phyloP scores from a whole-genome alignment of 2,329 filamentous ascomycete species.

The Grosmannia huntii region DNA sequence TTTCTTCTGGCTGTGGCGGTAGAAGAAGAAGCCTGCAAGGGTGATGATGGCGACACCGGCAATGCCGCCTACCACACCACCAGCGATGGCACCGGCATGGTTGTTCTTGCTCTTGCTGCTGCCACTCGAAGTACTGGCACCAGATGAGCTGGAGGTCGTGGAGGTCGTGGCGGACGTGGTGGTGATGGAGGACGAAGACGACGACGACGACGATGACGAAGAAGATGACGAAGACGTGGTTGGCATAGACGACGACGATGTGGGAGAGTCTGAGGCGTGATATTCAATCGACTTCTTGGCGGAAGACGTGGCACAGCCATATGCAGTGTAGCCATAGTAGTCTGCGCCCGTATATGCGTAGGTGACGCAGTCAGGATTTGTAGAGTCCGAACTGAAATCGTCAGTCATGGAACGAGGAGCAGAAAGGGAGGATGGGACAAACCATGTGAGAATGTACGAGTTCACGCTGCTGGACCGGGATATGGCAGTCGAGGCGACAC shows the following conservation, averaged over 20 bases:
- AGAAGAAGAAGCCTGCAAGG: conserved; percentile 17
- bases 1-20: conserved; percentile 13
- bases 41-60: conserved; percentile 18
- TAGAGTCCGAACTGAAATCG: conserved; percentile 11
- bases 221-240: neutral
- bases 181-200: neutral
- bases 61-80: conserved; percentile 18
- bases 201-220: neutral
- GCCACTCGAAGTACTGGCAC: neutral
- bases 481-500: conserved; percentile 16
- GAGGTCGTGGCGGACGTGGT: neutral
- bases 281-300: conserved; percentile 14
- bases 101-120: conserved; percentile 1
- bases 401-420: too few relatives aligned
- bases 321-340: conserved; percentile 18
- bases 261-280: conserved; percentile 6
- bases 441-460: conserved; percentile 20
- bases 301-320: conserved; percentile 17
- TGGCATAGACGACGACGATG: neutral
- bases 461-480: conserved; percentile 13
- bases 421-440: conserved; percentile 4
- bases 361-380: conserved; percentile 18
- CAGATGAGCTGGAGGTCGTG: neutral
- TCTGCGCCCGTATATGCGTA: conserved; percentile 16
- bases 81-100: conserved; percentile 18